Evolutionary conservation across 139 green algal genomes (phyloP).

Genomic region (Microglena sp.): DNA sequence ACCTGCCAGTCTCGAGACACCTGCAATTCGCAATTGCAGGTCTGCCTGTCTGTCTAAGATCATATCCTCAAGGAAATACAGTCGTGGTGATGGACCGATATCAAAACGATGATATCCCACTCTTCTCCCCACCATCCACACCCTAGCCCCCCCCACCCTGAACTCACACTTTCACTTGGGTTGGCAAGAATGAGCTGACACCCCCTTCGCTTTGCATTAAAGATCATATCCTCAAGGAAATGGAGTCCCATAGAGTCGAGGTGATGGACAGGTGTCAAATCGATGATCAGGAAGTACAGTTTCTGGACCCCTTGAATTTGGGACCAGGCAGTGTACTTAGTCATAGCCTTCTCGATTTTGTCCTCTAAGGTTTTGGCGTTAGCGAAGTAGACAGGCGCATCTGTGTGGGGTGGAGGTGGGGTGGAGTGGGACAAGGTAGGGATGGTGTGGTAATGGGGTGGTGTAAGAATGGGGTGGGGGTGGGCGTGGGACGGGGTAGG

Average conservation of each 20-base stretch:
- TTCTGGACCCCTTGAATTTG: not conserved
- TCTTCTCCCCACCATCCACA: too few species aligned
- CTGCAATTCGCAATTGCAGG: too few species aligned
- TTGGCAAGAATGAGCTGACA: not conserved
- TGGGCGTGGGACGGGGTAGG: too few species aligned
- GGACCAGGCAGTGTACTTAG: constrained; percentile 6
- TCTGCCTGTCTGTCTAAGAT: too few species aligned
- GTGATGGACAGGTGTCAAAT: constrained; percentile 10
- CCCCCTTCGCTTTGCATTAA: not conserved
- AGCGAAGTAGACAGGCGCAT: too few species aligned
- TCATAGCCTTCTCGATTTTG: constrained; percentile 7
- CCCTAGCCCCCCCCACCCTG: too few species aligned
- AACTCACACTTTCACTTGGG: not conserved
- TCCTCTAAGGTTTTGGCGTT: constrained; percentile 33
- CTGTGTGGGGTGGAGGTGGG: too few species aligned
- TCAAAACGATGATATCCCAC: constrained; percentile 8
- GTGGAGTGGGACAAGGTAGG: too few species aligned
- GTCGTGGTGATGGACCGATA: constrained; percentile 5
- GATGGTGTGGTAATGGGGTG: too few species aligned
- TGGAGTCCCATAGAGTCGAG: constrained; percentile 5
- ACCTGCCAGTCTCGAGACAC: too few species aligned
- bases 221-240: constrained; percentile 3
- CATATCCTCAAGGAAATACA: constrained; percentile 1
- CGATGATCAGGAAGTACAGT: constrained; percentile 3
- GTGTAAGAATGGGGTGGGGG: too few species aligned